phyloP scores from a whole-genome alignment of 2,329 filamentous ascomycete species.

The Colletotrichum agaves region DNA sequence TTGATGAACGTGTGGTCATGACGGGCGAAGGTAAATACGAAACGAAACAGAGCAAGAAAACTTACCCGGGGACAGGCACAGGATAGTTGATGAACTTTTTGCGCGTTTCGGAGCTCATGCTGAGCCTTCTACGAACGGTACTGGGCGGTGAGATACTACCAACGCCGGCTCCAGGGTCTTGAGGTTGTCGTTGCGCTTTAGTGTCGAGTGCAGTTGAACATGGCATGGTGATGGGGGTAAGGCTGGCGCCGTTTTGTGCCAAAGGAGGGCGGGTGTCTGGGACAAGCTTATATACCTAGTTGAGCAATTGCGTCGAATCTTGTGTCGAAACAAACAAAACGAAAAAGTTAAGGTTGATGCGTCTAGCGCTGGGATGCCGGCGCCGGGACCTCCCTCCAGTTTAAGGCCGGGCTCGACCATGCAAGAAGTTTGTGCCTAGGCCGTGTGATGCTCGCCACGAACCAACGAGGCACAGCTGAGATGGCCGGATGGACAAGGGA shows the following conservation, averaged over 20 bases:
- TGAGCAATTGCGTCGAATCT: slow-evolving; percentile 15
- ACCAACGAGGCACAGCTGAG: neutral
- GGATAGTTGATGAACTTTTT: slow-evolving; percentile 50
- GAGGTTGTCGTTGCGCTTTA: neutral
- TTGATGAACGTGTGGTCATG: neutral
- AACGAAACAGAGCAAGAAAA: slow-evolving; percentile 4
- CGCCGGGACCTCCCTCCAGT: slow-evolving; percentile 33
- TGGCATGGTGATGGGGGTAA: slow-evolving; percentile 9
- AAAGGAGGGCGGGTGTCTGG: neutral
- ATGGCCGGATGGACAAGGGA: slow-evolving; percentile 1
- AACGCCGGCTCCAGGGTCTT: neutral
- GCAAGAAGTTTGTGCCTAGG: slow-evolving; percentile 26
- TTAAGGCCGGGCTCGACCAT: slow-evolving; percentile 28
- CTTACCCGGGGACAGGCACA: slow-evolving; percentile 49
- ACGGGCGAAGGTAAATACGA: neutral
- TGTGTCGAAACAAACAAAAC: slow-evolving; percentile 17
- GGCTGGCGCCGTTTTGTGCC: neutral
- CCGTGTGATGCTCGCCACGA: slow-evolving; percentile 24
- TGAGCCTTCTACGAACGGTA: slow-evolving; percentile 19
- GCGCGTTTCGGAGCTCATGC: slow-evolving; percentile 32
- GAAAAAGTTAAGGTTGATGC: slow-evolving; percentile 28
- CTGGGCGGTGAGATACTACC: neutral
- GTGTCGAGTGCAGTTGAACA: slow-evolving; percentile 14
- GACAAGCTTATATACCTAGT: slow-evolving; percentile 36
- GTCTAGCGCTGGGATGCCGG: slow-evolving; percentile 27